Evolutionary conservation across 1,284 basidiomycete species (phyloP).

Genomic region (Leccinum griseonigrum): DNA sequence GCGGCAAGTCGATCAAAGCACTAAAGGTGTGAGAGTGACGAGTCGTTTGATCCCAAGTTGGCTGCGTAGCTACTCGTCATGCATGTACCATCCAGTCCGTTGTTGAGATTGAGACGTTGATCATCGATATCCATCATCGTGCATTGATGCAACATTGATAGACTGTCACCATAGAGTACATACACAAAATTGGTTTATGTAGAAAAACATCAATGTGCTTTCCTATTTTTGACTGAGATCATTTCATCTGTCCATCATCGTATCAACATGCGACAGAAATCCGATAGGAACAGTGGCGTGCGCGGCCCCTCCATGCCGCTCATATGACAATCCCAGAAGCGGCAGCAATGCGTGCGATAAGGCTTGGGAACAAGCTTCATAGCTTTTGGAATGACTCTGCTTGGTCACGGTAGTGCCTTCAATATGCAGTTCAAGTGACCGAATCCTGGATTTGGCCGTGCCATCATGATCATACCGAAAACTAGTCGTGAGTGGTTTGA

Average conservation of each 20-base stretch:
- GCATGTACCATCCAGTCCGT: conserved; percentile 1
- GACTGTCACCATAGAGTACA: too few species aligned
- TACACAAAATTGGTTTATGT: too few species aligned
- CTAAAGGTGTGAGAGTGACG: conserved; percentile 62
- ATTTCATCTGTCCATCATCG: background rate
- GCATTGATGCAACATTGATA: too few species aligned
- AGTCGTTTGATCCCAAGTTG: background rate
- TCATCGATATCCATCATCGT: background rate
- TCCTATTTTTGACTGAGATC: background rate
- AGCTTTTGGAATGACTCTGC: background rate
- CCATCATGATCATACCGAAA: background rate
- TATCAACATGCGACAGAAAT: background rate
- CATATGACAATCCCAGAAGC: background rate
- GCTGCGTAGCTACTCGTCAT: background rate
- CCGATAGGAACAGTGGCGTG: background rate
- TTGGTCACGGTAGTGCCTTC: background rate
- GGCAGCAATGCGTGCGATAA: background rate
- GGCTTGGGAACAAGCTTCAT: background rate
- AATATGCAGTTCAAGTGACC: background rate
- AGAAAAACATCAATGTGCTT: background rate
- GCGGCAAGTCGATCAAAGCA: conserved; percentile 80
- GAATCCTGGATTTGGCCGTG: background rate
- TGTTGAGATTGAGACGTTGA: background rate
- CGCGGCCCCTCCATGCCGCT: background rate
- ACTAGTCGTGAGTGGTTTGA: background rate